Conservation (phyloP, 2,329 filamentous ascomycete genomes). For the Stagonosporopsis tanaceti region DNA sequence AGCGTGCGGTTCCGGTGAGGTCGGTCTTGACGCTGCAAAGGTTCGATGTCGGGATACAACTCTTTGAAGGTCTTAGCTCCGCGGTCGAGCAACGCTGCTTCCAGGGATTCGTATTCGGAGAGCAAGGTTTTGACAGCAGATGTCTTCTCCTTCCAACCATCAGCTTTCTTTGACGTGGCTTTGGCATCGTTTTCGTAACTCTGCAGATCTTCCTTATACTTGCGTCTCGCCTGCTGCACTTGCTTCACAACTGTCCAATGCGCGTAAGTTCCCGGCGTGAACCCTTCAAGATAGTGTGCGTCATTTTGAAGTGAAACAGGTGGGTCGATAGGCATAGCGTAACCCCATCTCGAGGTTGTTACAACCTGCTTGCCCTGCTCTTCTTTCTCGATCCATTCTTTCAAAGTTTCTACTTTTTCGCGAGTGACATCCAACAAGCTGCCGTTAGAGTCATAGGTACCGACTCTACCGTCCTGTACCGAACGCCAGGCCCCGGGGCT, state of each 20-base stretch:
- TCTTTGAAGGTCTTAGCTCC: slow-evolving; percentile 74
- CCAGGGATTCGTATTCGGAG: slow-evolving; percentile 62
- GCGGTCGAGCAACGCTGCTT: slow-evolving; percentile 62
- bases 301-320: slow-evolving; percentile 52
- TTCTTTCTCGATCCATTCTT: slow-evolving; percentile 18
- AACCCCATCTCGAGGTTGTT: background rate
- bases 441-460: slow-evolving; percentile 51
- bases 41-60: slow-evolving; percentile 60
- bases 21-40: background rate
- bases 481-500: slow-evolving; percentile 50
- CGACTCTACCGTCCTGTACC: slow-evolving; percentile 30
- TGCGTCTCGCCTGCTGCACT: slow-evolving; percentile 48
- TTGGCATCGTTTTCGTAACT: slow-evolving; percentile 32
- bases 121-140: slow-evolving; percentile 62
- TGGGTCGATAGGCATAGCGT: background rate
- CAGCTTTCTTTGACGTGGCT: slow-evolving; percentile 20
- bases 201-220: slow-evolving; percentile 49
- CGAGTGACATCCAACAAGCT: slow-evolving; percentile 69
- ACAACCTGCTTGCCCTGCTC: background rate
- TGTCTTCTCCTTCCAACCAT: slow-evolving; percentile 61
- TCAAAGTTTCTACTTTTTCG: slow-evolving; percentile 54
- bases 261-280: slow-evolving; percentile 66
- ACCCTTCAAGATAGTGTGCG: slow-evolving; percentile 58
- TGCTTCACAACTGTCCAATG: slow-evolving; percentile 60
- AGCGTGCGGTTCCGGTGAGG: background rate